These are phyloP conservation scores for Aspergillus floridensis DNA, from an alignment of 2,329 filamentous ascomycete species.

Conservation along the genomic window DNA sequence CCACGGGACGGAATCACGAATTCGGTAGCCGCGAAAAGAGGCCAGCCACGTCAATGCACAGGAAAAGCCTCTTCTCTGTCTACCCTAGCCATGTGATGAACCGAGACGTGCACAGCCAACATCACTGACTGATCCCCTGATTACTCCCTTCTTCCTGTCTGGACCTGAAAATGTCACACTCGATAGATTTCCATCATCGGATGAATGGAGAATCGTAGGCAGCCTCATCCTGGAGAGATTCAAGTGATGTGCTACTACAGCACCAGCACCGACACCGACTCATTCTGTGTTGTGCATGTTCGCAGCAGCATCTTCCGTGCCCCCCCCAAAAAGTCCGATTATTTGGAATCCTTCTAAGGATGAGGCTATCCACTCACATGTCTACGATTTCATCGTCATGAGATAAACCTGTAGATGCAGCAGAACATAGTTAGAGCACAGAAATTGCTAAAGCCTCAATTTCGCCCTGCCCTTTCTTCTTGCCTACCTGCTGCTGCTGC, in stretches of 20 bases:
- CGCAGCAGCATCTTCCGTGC: not conserved
- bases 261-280: not conserved
- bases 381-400: not conserved
- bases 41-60: slow-evolving; percentile 19
- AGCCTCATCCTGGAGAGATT: not conserved
- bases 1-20: slow-evolving; percentile 13
- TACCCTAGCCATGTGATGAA: slow-evolving; percentile 16
- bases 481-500: not conserved
- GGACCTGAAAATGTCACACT: not conserved
- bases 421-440: not conserved
- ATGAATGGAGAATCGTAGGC: not conserved
- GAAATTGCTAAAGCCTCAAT: not conserved
- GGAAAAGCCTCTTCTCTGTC: too few species aligned
- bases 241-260: not conserved
- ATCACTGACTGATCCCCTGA: not conserved
- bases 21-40: slow-evolving; percentile 14
- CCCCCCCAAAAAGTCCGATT: not conserved
- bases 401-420: not conserved
- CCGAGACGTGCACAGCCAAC: not conserved
- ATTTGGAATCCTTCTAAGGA: not conserved
- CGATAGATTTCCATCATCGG: not conserved
- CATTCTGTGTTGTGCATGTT: not conserved
- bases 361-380: not conserved
- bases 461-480: not conserved
- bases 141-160: not conserved